Evolutionary conservation across 2,329 filamentous ascomycete genomes (phyloP).

Genomic region (Diaporthe velutina): DNA sequence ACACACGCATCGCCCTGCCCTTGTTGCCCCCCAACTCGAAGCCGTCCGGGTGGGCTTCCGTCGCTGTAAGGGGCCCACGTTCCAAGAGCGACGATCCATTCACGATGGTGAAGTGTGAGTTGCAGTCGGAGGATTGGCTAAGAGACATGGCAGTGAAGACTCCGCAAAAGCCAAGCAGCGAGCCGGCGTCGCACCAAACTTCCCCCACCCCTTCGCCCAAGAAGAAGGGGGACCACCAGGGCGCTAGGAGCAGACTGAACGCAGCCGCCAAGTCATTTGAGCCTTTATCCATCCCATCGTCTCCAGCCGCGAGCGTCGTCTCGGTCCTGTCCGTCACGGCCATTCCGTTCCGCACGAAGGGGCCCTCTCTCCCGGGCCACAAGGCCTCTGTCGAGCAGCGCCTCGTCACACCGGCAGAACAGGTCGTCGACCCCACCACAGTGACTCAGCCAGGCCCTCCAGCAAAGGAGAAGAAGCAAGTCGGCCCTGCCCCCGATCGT

Average conservation of each 20-base stretch:
- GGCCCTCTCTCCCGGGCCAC: conserved; percentile 29
- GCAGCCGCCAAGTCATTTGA: conserved; percentile 41
- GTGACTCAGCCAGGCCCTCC: conserved; percentile 34
- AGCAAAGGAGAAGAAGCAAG: conserved; percentile 30
- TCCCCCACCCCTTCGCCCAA: conserved; percentile 33
- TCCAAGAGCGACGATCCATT: conserved; percentile 31
- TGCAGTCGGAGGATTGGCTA: neutral
- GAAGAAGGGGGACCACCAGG: conserved; percentile 5
- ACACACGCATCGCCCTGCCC: conserved; percentile 32
- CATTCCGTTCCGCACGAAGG: conserved; percentile 20
- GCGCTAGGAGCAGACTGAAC: conserved; percentile 34
- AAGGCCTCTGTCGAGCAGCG: conserved; percentile 24
- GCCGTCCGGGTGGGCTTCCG: conserved; percentile 11
- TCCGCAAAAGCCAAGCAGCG: conserved; percentile 14
- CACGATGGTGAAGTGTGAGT: neutral
- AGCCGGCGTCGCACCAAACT: neutral
- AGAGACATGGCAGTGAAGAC: conserved; percentile 23
- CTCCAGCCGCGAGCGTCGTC: neutral
- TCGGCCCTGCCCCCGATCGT: conserved; percentile 10
- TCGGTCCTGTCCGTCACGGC: neutral
- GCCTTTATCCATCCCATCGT: conserved; percentile 25
- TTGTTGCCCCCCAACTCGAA: conserved; percentile 21
- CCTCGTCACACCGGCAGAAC: conserved; percentile 35
- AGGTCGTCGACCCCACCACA: conserved; percentile 29
- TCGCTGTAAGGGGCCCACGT: neutral